These are phyloP conservation scores for Pleurotus citrinopileatus DNA, from an alignment of 768 basidiomycete genomes.

Conservation along the genomic window DNA sequence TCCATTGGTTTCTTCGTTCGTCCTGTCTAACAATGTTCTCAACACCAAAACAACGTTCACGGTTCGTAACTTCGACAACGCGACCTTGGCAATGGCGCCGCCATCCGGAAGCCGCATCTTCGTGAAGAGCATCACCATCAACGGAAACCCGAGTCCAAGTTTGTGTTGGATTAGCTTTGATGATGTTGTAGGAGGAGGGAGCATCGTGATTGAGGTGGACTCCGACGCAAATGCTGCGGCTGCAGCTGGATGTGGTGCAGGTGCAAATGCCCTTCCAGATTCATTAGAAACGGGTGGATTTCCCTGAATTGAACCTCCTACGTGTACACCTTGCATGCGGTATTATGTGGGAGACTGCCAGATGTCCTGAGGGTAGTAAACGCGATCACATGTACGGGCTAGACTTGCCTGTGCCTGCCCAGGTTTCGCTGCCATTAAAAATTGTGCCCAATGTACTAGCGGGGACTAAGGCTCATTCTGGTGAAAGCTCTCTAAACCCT, in stretches of 20 bases:
- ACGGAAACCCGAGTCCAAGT: slow-evolving; percentile 32
- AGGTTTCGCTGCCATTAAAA: no score
- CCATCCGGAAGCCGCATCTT: slow-evolving; percentile 37
- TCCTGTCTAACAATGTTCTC: slow-evolving; percentile 35
- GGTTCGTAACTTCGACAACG: slow-evolving; percentile 39
- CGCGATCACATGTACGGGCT: no score
- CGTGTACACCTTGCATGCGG: no score
- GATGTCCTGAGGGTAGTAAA: no score
- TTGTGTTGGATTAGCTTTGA: slow-evolving; percentile 44
- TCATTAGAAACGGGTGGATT: slow-evolving; percentile 41
- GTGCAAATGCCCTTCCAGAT: slow-evolving; percentile 30
- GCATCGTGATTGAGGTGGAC: slow-evolving; percentile 42
- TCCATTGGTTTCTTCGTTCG: slow-evolving; percentile 45
- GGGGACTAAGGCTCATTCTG: no score
- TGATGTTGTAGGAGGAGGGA: slow-evolving; percentile 41
- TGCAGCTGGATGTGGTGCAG: slow-evolving; percentile 35
- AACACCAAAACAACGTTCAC: slow-evolving; percentile 37
- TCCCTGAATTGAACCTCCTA: slow-evolving; percentile 9
- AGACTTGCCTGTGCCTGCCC: no score
- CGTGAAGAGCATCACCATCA: slow-evolving; percentile 42
- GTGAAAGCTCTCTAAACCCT: no score
- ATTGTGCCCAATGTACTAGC: no score
- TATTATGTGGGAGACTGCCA: no score
- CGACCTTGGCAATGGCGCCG: slow-evolving; percentile 32
- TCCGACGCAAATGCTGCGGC: slow-evolving; percentile 31